Percentiles rank a stretch among this genome's conserved stretches.
These are phyloP conservation scores for Bruguiera parviflora DNA, from an alignment of 345 rosid species.

Conservation along the genomic window DNA sequence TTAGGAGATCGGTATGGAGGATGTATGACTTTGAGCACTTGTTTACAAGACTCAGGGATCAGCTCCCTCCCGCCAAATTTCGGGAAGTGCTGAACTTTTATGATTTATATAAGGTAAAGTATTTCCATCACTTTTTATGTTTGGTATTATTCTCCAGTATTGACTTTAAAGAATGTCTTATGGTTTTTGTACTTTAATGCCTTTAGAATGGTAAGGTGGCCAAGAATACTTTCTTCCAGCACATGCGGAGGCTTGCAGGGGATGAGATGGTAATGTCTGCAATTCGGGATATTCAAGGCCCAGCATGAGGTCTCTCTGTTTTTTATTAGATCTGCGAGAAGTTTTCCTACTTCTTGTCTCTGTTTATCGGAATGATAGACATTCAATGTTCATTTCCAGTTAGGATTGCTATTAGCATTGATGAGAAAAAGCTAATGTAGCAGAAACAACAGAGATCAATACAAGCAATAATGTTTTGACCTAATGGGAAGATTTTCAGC, in stretches of 20 bases:
- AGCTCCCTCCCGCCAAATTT: constrained; percentile 36
- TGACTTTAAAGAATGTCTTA: background rate
- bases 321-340: background rate
- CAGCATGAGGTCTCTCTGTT: background rate
- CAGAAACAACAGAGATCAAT: background rate
- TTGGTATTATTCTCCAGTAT: too few relatives aligned
- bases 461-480: background rate
- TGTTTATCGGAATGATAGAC: background rate
- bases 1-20: constrained; percentile 4
- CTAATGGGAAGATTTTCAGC: background rate
- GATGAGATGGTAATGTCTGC: background rate
- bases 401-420: background rate
- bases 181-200: background rate
- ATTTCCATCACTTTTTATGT: too few relatives aligned
- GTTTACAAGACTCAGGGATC: constrained; percentile 33
- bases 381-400: background rate
- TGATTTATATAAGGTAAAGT: constrained; percentile 31
- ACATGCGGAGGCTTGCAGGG: background rate
- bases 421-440: background rate
- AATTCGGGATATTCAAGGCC: background rate
- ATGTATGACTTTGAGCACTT: constrained; percentile 29
- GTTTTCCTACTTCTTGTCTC: background rate
- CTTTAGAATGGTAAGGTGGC: background rate
- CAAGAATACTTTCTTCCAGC: background rate
- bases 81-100: constrained; percentile 29